Conservation (phyloP, 2,329 filamentous ascomycete genomes). For the Dryadomyces quercivorus region DNA sequence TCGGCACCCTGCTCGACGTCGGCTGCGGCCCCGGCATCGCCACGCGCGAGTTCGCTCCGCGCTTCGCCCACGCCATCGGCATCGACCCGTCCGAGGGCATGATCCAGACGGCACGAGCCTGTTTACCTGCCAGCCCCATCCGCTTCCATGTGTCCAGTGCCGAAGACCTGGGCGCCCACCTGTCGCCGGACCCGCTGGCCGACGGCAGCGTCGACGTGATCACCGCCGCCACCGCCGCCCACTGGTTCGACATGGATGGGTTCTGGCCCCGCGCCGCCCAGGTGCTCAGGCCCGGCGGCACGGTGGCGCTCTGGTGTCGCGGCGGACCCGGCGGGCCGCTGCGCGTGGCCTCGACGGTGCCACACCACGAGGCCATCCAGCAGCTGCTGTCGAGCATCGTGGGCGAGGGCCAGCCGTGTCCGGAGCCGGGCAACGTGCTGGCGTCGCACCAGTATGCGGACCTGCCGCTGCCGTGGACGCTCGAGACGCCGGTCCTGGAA, state of each 20-base stretch:
- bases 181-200: slow-evolving; percentile 13
- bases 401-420: slow-evolving; percentile 24
- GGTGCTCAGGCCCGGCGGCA: slow-evolving; percentile 38
- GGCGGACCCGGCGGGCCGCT: slow-evolving; percentile 15
- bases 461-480: slow-evolving; percentile 37
- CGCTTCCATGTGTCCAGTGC: slow-evolving; percentile 29
- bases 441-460: slow-evolving; percentile 26
- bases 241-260: slow-evolving; percentile 43
- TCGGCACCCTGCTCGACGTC: slow-evolving; percentile 35
- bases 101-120: slow-evolving; percentile 31
- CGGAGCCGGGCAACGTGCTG: slow-evolving; percentile 29
- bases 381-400: slow-evolving; percentile 25
- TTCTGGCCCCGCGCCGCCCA: slow-evolving; percentile 36
- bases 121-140: slow-evolving; percentile 18
- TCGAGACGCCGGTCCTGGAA: slow-evolving; percentile 13
- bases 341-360: slow-evolving; percentile 18
- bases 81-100: slow-evolving; percentile 40
- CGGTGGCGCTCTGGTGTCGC: slow-evolving; percentile 36
- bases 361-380: slow-evolving; percentile 30
- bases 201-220: slow-evolving; percentile 34
- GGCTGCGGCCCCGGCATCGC: slow-evolving; percentile 45
- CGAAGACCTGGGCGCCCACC: slow-evolving; percentile 24
- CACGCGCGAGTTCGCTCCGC: slow-evolving; percentile 28
- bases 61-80: slow-evolving; percentile 34
- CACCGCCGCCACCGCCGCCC: slow-evolving; percentile 35